Evolutionary conservation across 805 yeast genomes (phyloP).

Genomic region (Candida maesae): DNA sequence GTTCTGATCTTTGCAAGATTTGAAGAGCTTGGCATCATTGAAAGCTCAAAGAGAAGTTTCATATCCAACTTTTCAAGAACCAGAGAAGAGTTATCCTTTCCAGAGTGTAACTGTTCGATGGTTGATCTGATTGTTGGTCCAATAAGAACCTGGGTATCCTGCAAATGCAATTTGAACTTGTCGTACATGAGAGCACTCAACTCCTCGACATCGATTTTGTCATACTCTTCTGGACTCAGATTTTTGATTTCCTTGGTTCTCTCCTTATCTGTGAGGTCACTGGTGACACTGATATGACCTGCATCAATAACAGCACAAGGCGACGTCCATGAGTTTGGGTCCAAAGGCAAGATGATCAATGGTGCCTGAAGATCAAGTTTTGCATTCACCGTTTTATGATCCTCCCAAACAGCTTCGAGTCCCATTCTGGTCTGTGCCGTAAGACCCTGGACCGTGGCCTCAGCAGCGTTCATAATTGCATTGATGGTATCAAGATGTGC

Average conservation of each 20-base stretch:
- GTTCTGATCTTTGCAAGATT: conserved; percentile 69
- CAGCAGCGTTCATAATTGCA: conserved; percentile 91
- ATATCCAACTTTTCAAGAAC: conserved; percentile 75
- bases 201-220: conserved; percentile 34
- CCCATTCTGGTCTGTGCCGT: conserved; percentile 89
- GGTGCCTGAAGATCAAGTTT: conserved; percentile 94
- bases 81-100: conserved; percentile 39
- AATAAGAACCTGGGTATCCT: conserved; percentile 83
- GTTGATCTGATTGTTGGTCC: conserved; percentile 81
- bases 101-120: conserved; percentile 61
- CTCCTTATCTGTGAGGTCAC: conserved; percentile 73
- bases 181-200: conserved; percentile 75
- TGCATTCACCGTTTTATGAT: conserved; percentile 85
- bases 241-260: conserved; percentile 66
- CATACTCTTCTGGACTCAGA: conserved; percentile 69
- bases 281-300: conserved; percentile 82
- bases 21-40: conserved; percentile 78
- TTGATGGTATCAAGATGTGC: conserved; percentile 84
- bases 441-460: conserved; percentile 87
- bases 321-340: conserved; percentile 72
- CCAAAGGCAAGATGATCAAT: conserved; percentile 77
- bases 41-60: conserved; percentile 70
- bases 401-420: conserved; percentile 87
- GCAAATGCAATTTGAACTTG: conserved; percentile 68
- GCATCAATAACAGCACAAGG: conserved; percentile 94